Conservation (phyloP, 75 land plant species). For the Chamaecyparis obtusa region DNA sequence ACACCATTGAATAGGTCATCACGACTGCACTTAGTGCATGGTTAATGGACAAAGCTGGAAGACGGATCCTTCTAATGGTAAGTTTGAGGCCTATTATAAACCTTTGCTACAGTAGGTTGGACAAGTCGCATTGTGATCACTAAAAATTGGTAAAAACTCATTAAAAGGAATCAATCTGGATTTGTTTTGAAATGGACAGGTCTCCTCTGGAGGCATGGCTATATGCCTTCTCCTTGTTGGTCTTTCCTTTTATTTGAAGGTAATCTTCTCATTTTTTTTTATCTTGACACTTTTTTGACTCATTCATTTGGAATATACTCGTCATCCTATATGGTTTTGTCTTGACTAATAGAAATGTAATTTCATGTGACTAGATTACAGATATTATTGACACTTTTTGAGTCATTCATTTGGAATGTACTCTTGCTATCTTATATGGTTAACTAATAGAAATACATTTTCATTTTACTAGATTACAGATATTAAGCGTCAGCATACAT, state of each 20-base stretch:
- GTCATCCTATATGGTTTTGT: background rate
- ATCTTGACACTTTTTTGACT: background rate
- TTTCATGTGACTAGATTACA: background rate
- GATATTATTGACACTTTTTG: background rate
- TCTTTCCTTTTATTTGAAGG: conserved; percentile 72
- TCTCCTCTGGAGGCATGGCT: conserved; percentile 71
- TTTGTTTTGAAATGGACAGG: conserved; percentile 28
- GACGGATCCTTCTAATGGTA: conserved; percentile 75
- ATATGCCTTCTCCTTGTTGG: conserved; percentile 73
- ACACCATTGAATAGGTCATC: conserved; percentile 43
- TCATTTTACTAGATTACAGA: background rate
- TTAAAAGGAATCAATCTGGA: conserved; percentile 54
- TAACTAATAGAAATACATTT: background rate
- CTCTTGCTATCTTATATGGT: background rate
- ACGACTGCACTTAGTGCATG: conserved; percentile 69
- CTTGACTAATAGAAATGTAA: background rate
- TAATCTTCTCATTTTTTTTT: conserved; percentile 12
- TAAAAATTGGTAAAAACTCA: conserved; percentile 48
- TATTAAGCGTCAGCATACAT: too few relatives aligned
- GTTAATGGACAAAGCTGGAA: conserved; percentile 77
- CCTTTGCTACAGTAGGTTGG: background rate
- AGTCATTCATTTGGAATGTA: conserved; percentile 23
- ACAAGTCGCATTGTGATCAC: conserved; percentile 54
- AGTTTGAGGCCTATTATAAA: conserved; percentile 10
- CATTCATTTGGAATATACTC: conserved; percentile 24